phyloP scores from a whole-genome alignment of 2,329 filamentous ascomycete species.

The Rhinocladiella similis region DNA sequence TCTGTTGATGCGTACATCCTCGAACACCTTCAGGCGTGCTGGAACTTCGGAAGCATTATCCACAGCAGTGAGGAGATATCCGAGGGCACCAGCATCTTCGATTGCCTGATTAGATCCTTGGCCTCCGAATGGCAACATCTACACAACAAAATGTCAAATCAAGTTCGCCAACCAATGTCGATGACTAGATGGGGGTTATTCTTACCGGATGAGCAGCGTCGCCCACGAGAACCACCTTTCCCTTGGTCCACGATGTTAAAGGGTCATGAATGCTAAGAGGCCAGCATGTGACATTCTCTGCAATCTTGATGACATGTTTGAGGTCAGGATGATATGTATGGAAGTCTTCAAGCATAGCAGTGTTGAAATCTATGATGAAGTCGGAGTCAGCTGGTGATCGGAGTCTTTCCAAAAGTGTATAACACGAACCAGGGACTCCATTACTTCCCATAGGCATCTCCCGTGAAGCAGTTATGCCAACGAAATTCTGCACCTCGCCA shows the following conservation, averaged over 20 bases:
- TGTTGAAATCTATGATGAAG: not conserved
- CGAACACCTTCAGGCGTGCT: slow-evolving; percentile 27
- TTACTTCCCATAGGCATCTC: not conserved
- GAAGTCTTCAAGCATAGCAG: slow-evolving; percentile 2
- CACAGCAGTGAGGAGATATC: slow-evolving; percentile 25
- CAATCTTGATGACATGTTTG: not conserved
- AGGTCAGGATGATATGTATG: slow-evolving; percentile 2
- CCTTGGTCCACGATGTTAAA: slow-evolving; percentile 48
- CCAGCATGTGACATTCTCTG: not conserved
- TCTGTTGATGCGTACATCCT: slow-evolving; percentile 27
- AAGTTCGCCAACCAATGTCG: not conserved
- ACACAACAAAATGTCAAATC: not conserved
- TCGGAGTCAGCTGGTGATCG: too few relatives aligned
- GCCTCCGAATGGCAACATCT: slow-evolving; percentile 35
- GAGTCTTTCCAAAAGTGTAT: not conserved
- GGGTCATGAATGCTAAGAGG: not conserved
- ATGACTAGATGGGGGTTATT: not conserved
- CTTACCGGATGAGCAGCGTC: slow-evolving; percentile 67
- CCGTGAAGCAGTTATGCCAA: not conserved
- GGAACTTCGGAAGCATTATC: slow-evolving; percentile 20
- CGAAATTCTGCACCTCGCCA: slow-evolving; percentile 24
- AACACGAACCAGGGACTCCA: not conserved
- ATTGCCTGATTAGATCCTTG: slow-evolving; percentile 38
- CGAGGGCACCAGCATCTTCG: slow-evolving; percentile 36
- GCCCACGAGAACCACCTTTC: slow-evolving; percentile 58